Conservation (phyloP, 2,329 filamentous ascomycete genomes). For the Clonostachys sp. region DNA sequence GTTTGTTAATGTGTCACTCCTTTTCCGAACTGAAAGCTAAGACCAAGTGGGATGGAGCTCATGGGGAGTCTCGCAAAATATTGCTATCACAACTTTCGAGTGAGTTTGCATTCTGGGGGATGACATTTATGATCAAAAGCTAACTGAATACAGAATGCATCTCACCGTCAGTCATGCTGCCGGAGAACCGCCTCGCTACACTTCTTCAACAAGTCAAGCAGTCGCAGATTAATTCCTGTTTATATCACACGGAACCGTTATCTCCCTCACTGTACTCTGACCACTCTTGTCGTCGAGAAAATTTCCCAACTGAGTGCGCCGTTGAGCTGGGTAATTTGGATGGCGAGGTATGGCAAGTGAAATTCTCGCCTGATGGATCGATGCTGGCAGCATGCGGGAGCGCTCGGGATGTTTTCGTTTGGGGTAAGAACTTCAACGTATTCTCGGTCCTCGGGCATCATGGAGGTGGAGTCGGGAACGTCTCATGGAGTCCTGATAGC, state of each 20-base stretch:
- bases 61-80: constrained; percentile 66
- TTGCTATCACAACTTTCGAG: constrained; percentile 81
- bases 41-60: constrained; percentile 81
- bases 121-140: background rate
- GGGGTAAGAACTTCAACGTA: constrained; percentile 69
- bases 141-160: constrained; percentile 63
- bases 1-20: constrained; percentile 83
- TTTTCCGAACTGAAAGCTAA: constrained; percentile 71
- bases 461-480: constrained; percentile 66
- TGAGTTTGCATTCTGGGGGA: constrained; percentile 33
- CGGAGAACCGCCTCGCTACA: constrained; percentile 79
- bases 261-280: constrained; percentile 86
- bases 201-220: constrained; percentile 81
- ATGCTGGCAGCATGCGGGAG: constrained; percentile 79
- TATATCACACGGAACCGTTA: constrained; percentile 79
- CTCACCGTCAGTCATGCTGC: constrained; percentile 94
- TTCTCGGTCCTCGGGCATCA: constrained; percentile 62
- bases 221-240: constrained; percentile 74
- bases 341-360: constrained; percentile 87
- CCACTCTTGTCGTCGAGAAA: constrained; percentile 73
- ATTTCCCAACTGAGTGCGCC: constrained; percentile 72
- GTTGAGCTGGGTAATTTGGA: constrained; percentile 67
- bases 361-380: constrained; percentile 83
- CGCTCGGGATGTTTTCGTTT: constrained; percentile 73
- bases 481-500: constrained; percentile 92